Evolutionary conservation across 495 filamentous ascomycete genomes (phyloP), one percentile per base, ranked within the genome.

Genomic region (Pyrenula aspistea): DNA sequence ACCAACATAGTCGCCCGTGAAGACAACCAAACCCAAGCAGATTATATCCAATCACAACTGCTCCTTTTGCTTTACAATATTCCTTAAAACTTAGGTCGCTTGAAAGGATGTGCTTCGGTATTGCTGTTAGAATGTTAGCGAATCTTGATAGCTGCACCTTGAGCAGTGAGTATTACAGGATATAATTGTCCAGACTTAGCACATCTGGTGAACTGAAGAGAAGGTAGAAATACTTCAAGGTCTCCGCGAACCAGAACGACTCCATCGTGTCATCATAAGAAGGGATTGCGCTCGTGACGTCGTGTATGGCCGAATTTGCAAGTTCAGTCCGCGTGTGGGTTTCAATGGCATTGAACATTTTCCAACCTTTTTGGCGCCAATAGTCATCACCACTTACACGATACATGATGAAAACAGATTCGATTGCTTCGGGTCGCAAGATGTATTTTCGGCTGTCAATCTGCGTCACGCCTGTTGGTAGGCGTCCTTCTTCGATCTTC

Each of bases 371-470:
- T 56, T 87, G 81, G 55, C 89, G 88, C 89, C 89, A 96, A 51
- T 71, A 67, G 0, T 77, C 67, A 56, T 93, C 87, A 55, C 89
- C 91, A 0, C 90, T 95, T 60, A 93, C 84, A 63, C 91, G 87
- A 74, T 87, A 95, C 86, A 95, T 89, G 74, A 94, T 91, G 78
- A 89, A 96, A 12, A 96, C 89, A 1, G 88, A 94, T 67, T 96
- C 91, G 60, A 96, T 95, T 2, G 91, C 91, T 74, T 96, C 91
- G 50, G 91, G 91, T 51, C 89, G 91, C 56, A 96, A 79, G 56
- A 92, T 85, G 65, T 96, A 96, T 49, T 79, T 75, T 23, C 72
- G 71, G 36, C 71, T 73, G 8, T 63, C 68, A 54, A 95, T 79
- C 20, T 66, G 69, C 2, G 75, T 72, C 62, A 90, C 82, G 10